Evolutionary conservation across 495 filamentous ascomycete species (phyloP), one percentile per base, ranked within the genome.

Genomic region (Parachaetomium inaequale): DNA sequence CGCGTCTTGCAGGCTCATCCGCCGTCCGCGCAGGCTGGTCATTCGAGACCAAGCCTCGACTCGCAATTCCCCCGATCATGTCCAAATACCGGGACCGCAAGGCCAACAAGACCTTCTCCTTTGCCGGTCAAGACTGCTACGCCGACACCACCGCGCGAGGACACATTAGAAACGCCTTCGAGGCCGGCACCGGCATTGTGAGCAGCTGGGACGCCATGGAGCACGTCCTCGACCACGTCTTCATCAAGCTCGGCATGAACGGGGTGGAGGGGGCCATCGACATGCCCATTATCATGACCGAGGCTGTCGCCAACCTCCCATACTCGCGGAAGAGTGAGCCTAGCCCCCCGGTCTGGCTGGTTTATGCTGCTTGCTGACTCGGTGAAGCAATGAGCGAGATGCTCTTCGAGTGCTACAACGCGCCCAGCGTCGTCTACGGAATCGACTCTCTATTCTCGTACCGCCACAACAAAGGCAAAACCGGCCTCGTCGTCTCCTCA

Each of bases 171-270:
- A 89, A 91, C 75, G 88, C 91, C 0, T 98, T 98, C 68, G 95
- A 98, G 68, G 85, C 89, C 5, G 92, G 90, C 23, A 90, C 84
- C 46, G 93, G 92, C 59, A 88, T 98, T 31, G 87, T 98, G 47
- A 91, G 89, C 69, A 98, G 97, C 72, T 98, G 95, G 90, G 94
- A 98, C 72, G 92, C 91, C 17, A 89, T 96, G 85, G 94, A 98
- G 72, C 90, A 90, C 36, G 79, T 96, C 26, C 73, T 98, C 56
- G 94, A 98, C 72, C 94, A 96, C 68, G 78, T 92, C 29, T 98
- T 98, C 73, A 76, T 96, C 50, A 96, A 96, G 76, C 76, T 98
- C 40, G 95, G 94, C 14, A 81, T 97, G 56, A 90, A 96, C 59
- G 89, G 87, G 7, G 78, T 78, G 17, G 79, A 80, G 17, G 91